Percentiles rank a stretch among this genome's conserved stretches.
These are phyloP conservation scores for Nothomitra cinnamomea DNA, from an alignment of 2,329 filamentous ascomycete species.

Conservation along the genomic window DNA sequence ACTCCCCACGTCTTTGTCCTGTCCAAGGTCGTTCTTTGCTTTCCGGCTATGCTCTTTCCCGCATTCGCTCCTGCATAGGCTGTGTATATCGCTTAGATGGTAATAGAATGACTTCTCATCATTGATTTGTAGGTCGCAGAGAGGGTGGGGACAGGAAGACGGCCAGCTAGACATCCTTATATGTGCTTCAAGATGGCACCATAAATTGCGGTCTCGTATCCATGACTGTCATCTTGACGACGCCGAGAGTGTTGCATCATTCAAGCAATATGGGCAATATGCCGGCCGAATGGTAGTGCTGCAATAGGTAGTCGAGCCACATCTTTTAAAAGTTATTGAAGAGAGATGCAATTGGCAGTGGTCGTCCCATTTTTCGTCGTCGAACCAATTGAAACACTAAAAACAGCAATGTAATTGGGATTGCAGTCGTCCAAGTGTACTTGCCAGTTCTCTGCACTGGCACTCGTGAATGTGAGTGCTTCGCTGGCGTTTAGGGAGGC, in stretches of 20 bases:
- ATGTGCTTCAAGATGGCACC: neutral
- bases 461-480: neutral
- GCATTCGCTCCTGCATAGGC: neutral
- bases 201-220: neutral
- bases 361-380: neutral
- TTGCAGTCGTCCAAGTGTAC: neutral
- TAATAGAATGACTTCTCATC: slow-evolving; percentile 5
- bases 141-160: neutral
- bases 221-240: no score
- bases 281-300: neutral
- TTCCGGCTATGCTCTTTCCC: no score
- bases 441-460: neutral
- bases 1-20: no score
- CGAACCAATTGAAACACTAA: neutral
- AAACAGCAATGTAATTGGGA: neutral
- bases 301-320: neutral
- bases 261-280: neutral
- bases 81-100: slow-evolving; percentile 5
- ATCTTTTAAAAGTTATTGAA: neutral
- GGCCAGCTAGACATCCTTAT: neutral
- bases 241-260: neutral
- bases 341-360: neutral
- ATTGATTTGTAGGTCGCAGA: neutral
- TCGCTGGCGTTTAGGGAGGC: neutral
- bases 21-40: no score